A percentile compares a stretch with the other conserved stretches of the same genome.
These are phyloP conservation scores for Groenewaldozyma salmanticensis DNA, from an alignment of 805 yeast species.

Conservation along the genomic window DNA sequence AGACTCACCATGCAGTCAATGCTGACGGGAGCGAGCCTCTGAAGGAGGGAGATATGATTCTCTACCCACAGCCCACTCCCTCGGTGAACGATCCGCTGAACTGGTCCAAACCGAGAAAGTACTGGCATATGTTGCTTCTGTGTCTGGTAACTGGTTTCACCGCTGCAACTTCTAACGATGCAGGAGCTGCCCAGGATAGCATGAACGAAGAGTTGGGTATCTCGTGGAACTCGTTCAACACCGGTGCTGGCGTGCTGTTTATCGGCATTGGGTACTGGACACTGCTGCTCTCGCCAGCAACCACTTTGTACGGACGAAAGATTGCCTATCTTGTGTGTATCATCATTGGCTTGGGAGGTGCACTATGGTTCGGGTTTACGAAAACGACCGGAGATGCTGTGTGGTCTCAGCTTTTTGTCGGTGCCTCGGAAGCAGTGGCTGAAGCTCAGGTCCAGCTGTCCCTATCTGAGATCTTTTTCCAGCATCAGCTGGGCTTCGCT, in stretches of 20 bases:
- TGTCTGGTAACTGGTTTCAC: slow-evolving; percentile 38
- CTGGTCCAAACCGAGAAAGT: slow-evolving; percentile 44
- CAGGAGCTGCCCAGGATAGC: slow-evolving; percentile 62
- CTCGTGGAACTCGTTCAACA: slow-evolving; percentile 59
- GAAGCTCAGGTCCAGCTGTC: slow-evolving; percentile 64
- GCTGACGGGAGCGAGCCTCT: neutral
- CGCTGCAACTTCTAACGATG: slow-evolving; percentile 55
- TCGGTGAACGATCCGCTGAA: slow-evolving; percentile 64
- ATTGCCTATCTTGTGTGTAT: slow-evolving; percentile 54
- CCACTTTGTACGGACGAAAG: slow-evolving; percentile 61
- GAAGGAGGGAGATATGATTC: slow-evolving; percentile 30
- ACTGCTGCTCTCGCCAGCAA: slow-evolving; percentile 54
- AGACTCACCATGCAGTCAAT: slow-evolving; percentile 4
- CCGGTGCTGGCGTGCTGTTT: slow-evolving; percentile 74
- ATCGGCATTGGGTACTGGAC: slow-evolving; percentile 60
- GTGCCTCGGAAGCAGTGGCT: slow-evolving; percentile 65
- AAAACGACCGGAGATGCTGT: slow-evolving; percentile 49
- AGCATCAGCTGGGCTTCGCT: slow-evolving; percentile 64
- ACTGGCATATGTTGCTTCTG: slow-evolving; percentile 32
- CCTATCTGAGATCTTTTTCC: slow-evolving; percentile 62
- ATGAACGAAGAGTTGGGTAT: slow-evolving; percentile 54
- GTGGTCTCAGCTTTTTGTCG: slow-evolving; percentile 72
- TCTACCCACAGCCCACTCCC: slow-evolving; percentile 57
- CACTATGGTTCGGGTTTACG: slow-evolving; percentile 59
- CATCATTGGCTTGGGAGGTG: slow-evolving; percentile 52